Conservation (phyloP, 306 rosid genomes). For the Oemleria cerasiformis region DNA sequence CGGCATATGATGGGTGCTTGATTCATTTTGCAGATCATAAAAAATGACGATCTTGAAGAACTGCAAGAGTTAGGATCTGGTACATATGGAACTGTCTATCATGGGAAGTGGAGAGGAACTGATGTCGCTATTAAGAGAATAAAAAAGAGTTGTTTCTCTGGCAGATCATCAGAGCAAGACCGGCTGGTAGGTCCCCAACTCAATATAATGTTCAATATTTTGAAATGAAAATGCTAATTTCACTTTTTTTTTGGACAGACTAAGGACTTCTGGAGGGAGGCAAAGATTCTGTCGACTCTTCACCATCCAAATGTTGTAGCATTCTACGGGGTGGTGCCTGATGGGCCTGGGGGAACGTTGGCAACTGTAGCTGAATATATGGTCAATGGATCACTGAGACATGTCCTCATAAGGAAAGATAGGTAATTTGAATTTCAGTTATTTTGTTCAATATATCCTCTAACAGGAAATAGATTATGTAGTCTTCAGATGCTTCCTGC, state of each 20-base stretch:
- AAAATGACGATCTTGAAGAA: slow-evolving; percentile 77
- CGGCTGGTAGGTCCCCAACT: slow-evolving; percentile 60
- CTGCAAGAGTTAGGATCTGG: slow-evolving; percentile 89
- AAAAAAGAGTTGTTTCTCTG: slow-evolving; percentile 87
- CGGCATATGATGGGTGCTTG: slow-evolving; percentile 20
- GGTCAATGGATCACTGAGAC: slow-evolving; percentile 94
- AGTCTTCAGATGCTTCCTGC: slow-evolving; percentile 32
- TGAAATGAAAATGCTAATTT: slow-evolving; percentile 9
- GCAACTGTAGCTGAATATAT: slow-evolving; percentile 91
- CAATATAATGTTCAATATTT: slow-evolving; percentile 12
- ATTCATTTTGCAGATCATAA: slow-evolving; percentile 63
- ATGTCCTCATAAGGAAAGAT: slow-evolving; percentile 66
- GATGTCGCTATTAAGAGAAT: slow-evolving; percentile 96
- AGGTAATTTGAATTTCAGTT: slow-evolving; percentile 39
- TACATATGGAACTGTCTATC: slow-evolving; percentile 95
- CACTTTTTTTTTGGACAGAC: slow-evolving; percentile 39
- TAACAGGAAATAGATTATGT: slow-evolving; percentile 13
- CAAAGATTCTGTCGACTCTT: slow-evolving; percentile 82
- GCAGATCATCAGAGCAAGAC: slow-evolving; percentile 84
- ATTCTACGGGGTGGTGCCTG: slow-evolving; percentile 89
- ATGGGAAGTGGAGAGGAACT: slow-evolving; percentile 97
- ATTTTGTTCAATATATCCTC: slow-evolving; percentile 6
- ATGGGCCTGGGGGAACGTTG: slow-evolving; percentile 80
- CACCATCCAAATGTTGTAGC: slow-evolving; percentile 99
- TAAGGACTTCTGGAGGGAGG: slow-evolving; percentile 97